These are phyloP conservation scores for Pythium inflatum DNA, from an alignment of 352 stramenopile genomes.

Conservation along the genomic window DNA sequence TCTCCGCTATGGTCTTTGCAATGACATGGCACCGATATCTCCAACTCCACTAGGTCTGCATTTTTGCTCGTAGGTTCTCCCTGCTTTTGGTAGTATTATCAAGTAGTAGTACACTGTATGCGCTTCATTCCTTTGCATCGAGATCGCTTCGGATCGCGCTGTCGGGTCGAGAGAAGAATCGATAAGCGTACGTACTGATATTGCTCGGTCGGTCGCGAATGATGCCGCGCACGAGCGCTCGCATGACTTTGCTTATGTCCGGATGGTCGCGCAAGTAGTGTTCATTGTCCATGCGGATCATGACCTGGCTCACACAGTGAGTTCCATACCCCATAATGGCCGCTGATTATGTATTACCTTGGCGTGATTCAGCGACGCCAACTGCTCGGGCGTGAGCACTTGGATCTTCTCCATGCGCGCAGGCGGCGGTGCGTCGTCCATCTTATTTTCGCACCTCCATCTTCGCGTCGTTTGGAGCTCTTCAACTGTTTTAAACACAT, in stretches of 20 bases:
- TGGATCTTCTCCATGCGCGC: slow-evolving; percentile 50
- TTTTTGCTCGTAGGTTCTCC: slow-evolving; percentile 15
- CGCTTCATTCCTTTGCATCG: slow-evolving; percentile 48
- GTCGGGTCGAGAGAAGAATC: slow-evolving; percentile 54
- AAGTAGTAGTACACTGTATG: slow-evolving; percentile 14
- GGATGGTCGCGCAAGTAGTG: slow-evolving; percentile 72
- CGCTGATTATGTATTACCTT: slow-evolving; percentile 39
- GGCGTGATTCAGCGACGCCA: slow-evolving; percentile 68
- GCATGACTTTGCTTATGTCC: slow-evolving; percentile 62
- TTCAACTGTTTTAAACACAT: slow-evolving; percentile 20
- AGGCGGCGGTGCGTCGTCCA: neutral
- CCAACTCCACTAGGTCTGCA: slow-evolving; percentile 26
- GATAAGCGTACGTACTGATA: slow-evolving; percentile 53
- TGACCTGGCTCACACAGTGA: slow-evolving; percentile 42
- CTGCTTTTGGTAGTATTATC: too few relatives aligned
- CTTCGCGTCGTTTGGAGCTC: slow-evolving; percentile 3
- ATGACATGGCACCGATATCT: neutral
- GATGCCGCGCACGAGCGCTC: slow-evolving; percentile 59
- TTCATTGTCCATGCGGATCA: slow-evolving; percentile 82
- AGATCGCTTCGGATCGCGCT: slow-evolving; percentile 45
- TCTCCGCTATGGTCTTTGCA: neutral
- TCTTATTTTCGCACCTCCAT: neutral
- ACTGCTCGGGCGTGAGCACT: slow-evolving; percentile 63
- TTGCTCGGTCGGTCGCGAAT: slow-evolving; percentile 58
- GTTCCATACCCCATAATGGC: neutral